Conservation (phyloP, 73 alveolate species). For the Breviolum minutum region DNA sequence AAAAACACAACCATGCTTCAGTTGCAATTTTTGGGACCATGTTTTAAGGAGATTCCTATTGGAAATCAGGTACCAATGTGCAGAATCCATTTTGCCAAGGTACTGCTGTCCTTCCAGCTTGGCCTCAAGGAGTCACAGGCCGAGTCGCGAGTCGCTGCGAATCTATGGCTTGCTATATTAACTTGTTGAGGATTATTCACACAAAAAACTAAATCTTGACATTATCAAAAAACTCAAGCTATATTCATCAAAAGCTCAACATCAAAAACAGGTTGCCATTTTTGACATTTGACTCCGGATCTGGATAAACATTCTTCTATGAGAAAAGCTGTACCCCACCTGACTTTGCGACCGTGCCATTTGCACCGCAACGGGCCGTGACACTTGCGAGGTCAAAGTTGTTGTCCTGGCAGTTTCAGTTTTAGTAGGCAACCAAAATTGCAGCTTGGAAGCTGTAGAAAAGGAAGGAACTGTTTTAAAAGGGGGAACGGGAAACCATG, state of each 20-base stretch:
- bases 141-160: neutral
- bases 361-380: slow-evolving; percentile 47
- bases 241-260: too few relatives aligned
- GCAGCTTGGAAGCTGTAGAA: neutral
- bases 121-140: neutral
- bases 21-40: too few relatives aligned
- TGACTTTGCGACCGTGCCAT: slow-evolving; percentile 25
- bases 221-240: too few relatives aligned
- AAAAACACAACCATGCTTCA: too few relatives aligned
- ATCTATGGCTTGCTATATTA: neutral
- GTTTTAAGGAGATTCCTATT: too few relatives aligned
- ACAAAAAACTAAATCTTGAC: neutral
- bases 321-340: neutral
- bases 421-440: neutral
- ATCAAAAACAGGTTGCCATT: neutral
- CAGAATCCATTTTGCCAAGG: too few relatives aligned
- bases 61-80: too few relatives aligned
- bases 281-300: neutral
- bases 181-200: neutral
- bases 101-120: too few relatives aligned
- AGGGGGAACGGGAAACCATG: too few relatives aligned
- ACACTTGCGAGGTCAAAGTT: neutral
- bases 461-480: too few relatives aligned
- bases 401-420: neutral
- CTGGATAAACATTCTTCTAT: neutral